phyloP scores from a whole-genome alignment of 495 filamentous ascomycete genomes.

The Podospora conica region DNA sequence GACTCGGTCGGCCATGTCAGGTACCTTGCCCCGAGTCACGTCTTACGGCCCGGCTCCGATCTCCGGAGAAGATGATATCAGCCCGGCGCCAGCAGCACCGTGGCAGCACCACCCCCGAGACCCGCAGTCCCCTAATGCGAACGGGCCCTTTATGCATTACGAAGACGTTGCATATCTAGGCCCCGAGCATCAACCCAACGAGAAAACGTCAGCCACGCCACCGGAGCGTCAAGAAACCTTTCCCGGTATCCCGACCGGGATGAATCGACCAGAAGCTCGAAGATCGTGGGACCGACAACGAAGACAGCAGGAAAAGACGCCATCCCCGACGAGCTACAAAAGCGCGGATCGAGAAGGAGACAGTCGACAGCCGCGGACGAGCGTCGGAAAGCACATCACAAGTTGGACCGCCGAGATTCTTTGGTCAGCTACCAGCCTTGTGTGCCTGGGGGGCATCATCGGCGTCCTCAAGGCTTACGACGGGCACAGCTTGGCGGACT shows the following conservation, averaged over 20 bases:
- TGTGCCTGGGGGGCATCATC: conserved; percentile 27
- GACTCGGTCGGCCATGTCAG: conserved; percentile 9
- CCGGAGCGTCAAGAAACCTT: neutral
- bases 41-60: conserved; percentile 19
- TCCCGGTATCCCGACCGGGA: neutral
- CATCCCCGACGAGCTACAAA: neutral
- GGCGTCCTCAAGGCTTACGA: conserved; percentile 36
- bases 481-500: conserved; percentile 34
- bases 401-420: conserved; percentile 23
- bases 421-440: conserved; percentile 19
- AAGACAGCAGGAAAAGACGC: neutral
- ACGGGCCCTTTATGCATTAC: conserved; percentile 29
- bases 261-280: neutral
- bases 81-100: neutral
- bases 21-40: conserved; percentile 1
- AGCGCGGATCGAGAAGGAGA: neutral
- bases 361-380: neutral
- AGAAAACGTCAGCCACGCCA: conserved; percentile 3
- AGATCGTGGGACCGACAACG: neutral
- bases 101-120: neutral
- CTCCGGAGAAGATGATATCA: conserved; percentile 7
- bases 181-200: conserved; percentile 12
- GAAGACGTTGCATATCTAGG: conserved; percentile 24
- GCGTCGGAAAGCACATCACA: neutral
- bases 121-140: neutral